These are phyloP conservation scores for Aspergillus sclerotiicarbonarius DNA, from an alignment of 495 filamentous ascomycete species.

Conservation along the genomic window DNA sequence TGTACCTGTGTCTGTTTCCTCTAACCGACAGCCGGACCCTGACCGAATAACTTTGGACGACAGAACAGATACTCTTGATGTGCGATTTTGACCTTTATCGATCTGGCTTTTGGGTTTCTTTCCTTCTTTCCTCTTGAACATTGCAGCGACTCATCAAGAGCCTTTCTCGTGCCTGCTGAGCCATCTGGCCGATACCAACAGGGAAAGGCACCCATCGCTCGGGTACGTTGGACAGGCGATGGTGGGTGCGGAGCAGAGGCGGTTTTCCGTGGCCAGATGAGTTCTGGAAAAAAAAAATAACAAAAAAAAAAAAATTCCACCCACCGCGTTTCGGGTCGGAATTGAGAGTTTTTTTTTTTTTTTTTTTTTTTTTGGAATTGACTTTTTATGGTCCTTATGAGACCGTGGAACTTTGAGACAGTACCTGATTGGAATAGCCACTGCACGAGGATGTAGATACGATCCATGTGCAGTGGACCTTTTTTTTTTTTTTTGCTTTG, in stretches of 20 bases:
- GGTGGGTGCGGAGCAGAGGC: neutral
- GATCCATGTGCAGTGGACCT: neutral
- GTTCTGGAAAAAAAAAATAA: neutral
- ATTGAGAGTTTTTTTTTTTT: neutral
- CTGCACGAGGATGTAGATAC: neutral
- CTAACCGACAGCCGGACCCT: conserved; percentile 9
- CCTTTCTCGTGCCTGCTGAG: neutral
- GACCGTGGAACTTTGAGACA: neutral
- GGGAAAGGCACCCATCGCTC: too few relatives aligned
- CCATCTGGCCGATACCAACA: neutral
- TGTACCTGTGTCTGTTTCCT: neutral
- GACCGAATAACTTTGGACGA: conserved; percentile 10
- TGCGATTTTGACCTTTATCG: conserved; percentile 9
- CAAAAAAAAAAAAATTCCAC: neutral
- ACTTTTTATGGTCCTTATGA: neutral
- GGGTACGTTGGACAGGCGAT: too few relatives aligned
- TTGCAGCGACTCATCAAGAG: neutral
- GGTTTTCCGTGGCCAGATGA: neutral
- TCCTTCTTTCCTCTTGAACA: neutral
- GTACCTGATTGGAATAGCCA: neutral
- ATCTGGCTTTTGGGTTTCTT: conserved; percentile 2
- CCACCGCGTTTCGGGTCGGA: neutral
- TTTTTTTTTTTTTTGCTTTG: neutral
- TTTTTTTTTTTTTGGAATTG: neutral
- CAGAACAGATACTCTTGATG: conserved; percentile 18